Evolutionary conservation across 768 basidiomycete species (phyloP).

Genomic region (Tephrocybe sp.): DNA sequence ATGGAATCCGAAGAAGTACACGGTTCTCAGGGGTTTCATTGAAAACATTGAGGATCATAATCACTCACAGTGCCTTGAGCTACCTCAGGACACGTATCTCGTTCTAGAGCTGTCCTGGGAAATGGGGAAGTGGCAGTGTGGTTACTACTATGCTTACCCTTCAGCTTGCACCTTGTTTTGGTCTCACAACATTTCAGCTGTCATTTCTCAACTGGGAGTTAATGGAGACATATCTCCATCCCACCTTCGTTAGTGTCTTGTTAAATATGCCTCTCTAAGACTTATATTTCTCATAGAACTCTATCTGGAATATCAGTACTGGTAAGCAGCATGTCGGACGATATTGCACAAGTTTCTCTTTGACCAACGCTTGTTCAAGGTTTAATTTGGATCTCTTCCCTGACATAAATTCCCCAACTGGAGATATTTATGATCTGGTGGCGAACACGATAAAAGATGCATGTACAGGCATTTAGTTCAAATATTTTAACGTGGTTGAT

Average conservation of each 20-base stretch:
- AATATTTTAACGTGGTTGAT: neutral
- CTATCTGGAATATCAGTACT: constrained; percentile 8
- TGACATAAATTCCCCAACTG: neutral
- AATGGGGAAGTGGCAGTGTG: too few species aligned
- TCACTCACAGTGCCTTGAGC: neutral
- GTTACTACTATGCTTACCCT: too few species aligned
- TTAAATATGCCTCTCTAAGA: too few species aligned
- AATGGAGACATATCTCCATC: too few species aligned
- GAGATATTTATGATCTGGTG: neutral
- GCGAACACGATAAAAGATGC: constrained; percentile 3
- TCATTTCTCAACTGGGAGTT: too few species aligned
- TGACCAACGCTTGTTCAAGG: too few species aligned
- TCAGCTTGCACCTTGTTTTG: too few species aligned
- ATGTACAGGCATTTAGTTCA: neutral
- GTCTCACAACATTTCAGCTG: too few species aligned
- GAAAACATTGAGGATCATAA: neutral
- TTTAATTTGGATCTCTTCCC: constrained; percentile 9
- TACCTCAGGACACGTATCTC: too few species aligned
- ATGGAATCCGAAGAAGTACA: neutral
- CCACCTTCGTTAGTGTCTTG: too few species aligned
- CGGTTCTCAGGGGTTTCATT: neutral
- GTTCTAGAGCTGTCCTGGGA: too few species aligned
- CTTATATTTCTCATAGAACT: neutral
- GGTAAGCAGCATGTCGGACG: neutral
- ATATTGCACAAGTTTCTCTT: too few species aligned